Evolutionary conservation across 805 yeast genomes (phyloP), one percentile per base, ranked within the genome.

Genomic region (Wickerhamomyces bovis): DNA sequence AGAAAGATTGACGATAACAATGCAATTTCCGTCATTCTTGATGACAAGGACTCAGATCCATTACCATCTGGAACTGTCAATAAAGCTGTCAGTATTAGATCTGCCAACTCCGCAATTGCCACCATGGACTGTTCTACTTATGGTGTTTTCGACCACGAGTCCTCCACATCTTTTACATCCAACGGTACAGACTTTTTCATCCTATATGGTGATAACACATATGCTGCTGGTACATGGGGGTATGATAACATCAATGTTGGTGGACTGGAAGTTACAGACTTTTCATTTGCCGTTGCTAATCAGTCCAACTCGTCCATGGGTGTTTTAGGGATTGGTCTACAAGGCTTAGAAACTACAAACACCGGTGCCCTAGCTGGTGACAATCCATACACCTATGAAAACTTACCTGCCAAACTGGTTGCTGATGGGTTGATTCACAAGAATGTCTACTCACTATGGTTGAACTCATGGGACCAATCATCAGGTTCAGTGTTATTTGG

Each of bases 241-340:
- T 65, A 70, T 40, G 97, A 89, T 57, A 66, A 69, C 36, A 71
- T 89, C 5, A 50, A 55, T 2, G 65, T 89, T 47, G 79, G 81
- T 41, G 80, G 77, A 42, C 63, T 72, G 8, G 68, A 75, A 4
- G 71, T 88, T 13, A 57, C 69, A 0, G 67, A 70, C 46, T 66
- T 85, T 26, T 78, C 88, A 6, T 75, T 89, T 62, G 97, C 95
- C 2, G 79, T 89, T 21, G 95, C 86, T 3, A 78, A 79, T 58
- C 62, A 64, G 31, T 77, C 88, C 2, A 78, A 80, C 50, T 80
- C 90, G 4, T 63, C 78, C 9, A 65, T 65, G 40, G 92, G 95
- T 46, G 92, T 87, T 22, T 64, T 86, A 38, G 89, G 90, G 23
- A 78, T 86, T 51, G 92, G 94, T 11, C 70, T 85, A 43, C 66